phyloP scores from a whole-genome alignment of 768 basidiomycete species.

The Pleurotus cornucopiae region DNA sequence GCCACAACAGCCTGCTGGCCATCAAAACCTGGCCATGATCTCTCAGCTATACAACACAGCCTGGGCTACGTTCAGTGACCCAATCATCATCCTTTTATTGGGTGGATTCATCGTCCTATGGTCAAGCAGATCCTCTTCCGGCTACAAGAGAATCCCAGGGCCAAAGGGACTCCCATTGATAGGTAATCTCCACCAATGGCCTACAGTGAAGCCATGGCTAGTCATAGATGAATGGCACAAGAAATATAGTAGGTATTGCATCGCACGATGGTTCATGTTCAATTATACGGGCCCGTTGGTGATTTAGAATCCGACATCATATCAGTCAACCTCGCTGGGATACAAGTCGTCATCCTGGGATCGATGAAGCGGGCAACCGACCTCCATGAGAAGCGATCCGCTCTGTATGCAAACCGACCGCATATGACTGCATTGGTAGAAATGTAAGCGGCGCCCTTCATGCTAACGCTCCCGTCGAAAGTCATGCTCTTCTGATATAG shows the following conservation, averaged over 20 bases:
- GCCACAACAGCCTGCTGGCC: too few relatives aligned
- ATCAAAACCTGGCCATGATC: too few relatives aligned
- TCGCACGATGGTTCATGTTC: too few relatives aligned
- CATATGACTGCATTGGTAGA: not conserved
- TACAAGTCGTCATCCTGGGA: not conserved
- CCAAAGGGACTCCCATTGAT: conserved; percentile 25
- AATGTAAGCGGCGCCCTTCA: not conserved
- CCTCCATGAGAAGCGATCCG: not conserved
- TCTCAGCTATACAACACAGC: too few relatives aligned
- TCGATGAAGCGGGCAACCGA: not conserved
- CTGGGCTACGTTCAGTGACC: not conserved
- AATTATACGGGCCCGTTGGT: not conserved
- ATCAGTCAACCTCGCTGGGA: not conserved
- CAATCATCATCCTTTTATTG: not conserved
- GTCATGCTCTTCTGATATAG: not conserved
- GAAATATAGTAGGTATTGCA: conserved; percentile 21
- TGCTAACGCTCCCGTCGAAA: not conserved
- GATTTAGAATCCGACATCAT: not conserved
- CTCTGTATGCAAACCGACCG: not conserved
- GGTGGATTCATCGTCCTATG: not conserved
- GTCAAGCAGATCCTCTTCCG: not conserved
- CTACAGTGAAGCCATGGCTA: conserved; percentile 22
- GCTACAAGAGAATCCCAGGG: conserved; percentile 17
- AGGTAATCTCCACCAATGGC: conserved; percentile 25
- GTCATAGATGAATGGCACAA: conserved; percentile 25